These are phyloP conservation scores for Trichosphaerium sp. DNA, from an alignment of 78 protist genomes.

Conservation along the genomic window DNA sequence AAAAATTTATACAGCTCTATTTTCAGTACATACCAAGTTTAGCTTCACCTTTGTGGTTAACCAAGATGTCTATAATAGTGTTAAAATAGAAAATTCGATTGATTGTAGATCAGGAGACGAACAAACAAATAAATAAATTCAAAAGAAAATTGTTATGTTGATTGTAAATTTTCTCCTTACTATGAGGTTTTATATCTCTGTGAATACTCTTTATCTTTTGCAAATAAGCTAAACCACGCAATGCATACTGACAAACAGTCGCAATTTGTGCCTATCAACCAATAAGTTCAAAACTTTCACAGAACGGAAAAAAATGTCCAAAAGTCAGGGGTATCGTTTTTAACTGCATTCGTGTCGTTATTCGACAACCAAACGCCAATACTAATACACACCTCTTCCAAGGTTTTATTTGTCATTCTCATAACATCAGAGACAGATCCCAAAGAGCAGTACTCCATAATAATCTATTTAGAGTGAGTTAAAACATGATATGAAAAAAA, in stretches of 20 bases:
- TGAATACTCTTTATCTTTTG: not conserved
- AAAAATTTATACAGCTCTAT: too few species aligned
- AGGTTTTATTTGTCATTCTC: not conserved
- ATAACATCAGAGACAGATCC: slow-evolving; percentile 14
- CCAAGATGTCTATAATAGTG: too few species aligned
- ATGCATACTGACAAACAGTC: not conserved
- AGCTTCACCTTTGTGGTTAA: slow-evolving; percentile 4
- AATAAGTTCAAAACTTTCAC: slow-evolving; percentile 10
- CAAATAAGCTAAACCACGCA: slow-evolving; percentile 8
- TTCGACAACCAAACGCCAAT: not conserved
- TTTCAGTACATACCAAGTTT: too few species aligned
- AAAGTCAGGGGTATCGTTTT: not conserved
- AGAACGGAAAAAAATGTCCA: not conserved
- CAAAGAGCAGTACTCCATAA: slow-evolving; percentile 12
- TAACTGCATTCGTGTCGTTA: not conserved
- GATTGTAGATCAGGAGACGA: not conserved
- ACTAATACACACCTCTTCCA: not conserved
- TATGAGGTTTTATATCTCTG: slow-evolving; percentile 24
- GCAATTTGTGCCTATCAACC: slow-evolving; percentile 1
- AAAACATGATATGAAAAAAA: too few species aligned
- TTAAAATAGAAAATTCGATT: not conserved
- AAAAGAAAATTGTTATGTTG: too few species aligned
- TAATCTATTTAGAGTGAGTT: not conserved
- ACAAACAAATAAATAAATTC: not conserved
- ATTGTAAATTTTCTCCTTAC: too few species aligned